These are phyloP conservation scores for Claviceps sp. DNA, from an alignment of 2,329 filamentous ascomycete species.

Conservation along the genomic window DNA sequence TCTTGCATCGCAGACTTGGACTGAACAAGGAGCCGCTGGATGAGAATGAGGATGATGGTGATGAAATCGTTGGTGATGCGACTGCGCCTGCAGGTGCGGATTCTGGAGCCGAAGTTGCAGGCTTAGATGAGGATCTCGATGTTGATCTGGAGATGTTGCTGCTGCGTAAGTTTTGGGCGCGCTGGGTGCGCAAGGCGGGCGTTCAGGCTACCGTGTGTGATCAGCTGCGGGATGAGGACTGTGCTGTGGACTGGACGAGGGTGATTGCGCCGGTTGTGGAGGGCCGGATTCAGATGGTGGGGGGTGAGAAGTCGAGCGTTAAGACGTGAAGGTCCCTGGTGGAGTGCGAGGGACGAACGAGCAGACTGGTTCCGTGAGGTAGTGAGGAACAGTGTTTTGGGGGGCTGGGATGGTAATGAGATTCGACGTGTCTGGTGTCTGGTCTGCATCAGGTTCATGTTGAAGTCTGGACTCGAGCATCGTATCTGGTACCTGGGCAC, in stretches of 20 bases:
- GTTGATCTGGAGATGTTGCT: constrained; percentile 46
- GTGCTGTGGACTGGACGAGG: constrained; percentile 61
- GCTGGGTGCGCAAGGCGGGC: constrained; percentile 59
- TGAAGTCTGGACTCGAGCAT: too few relatives aligned
- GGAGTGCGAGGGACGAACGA: too few relatives aligned
- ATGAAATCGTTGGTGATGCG: constrained; percentile 12
- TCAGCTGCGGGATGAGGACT: constrained; percentile 44
- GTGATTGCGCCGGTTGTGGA: constrained; percentile 68
- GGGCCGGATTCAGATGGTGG: constrained; percentile 51
- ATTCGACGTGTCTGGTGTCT: too few relatives aligned
- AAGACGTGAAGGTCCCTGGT: too few relatives aligned
- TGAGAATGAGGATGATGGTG: constrained; percentile 30
- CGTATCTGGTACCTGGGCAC: too few relatives aligned
- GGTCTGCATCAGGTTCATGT: too few relatives aligned
- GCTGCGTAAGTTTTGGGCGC: constrained; percentile 54
- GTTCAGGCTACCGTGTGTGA: constrained; percentile 41
- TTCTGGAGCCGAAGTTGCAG: constrained; percentile 1
- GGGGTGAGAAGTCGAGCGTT: not conserved
- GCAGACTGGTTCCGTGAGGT: too few relatives aligned
- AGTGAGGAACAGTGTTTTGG: too few relatives aligned
- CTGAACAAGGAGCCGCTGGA: constrained; percentile 20
- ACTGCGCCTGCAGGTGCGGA: constrained; percentile 14
- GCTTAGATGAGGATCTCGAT: constrained; percentile 19
- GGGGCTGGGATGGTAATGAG: too few relatives aligned
- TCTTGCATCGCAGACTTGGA: constrained; percentile 22